Evolutionary conservation across 768 basidiomycete genomes (phyloP), one percentile per base, ranked within the genome.

Genomic region (Inosperma sp.): DNA sequence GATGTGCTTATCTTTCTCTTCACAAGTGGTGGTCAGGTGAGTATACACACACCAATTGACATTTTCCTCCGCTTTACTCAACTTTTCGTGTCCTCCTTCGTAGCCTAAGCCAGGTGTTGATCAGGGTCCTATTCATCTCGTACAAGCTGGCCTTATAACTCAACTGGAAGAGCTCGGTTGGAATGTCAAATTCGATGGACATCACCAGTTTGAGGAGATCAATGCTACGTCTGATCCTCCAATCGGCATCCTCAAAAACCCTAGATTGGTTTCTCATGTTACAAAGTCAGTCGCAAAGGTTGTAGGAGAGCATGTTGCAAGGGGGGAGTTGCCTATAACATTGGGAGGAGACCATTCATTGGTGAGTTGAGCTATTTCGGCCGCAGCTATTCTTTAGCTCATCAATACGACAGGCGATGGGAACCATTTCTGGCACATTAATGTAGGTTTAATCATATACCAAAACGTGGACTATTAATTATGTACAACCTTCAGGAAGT

Each of bases 261-360:
- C 95, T 8, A 72, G 89, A 19, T 68, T 92, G 30, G 95, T 98
- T 29, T 88, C 88, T 21, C 77, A 78, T 13, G 94, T 97, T 35
- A 83, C 81, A 56, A 66, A 92, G 65, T 79, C 84, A 36, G 85
- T 98, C 30, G 83, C 88, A n/a, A 68, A 77, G 29, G 82, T 71
- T 26, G 87, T 98, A n/a, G 81, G 81, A 10, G 77, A 63, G 2
- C 88, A 93, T 67, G 83, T 81, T 21, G 78, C 78, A 69, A 81
- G 82, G 47, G 93, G 95, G 2, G 78, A 83, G 60, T 72, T 99
- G 19, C 88, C 93, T 7, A 72, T 99, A 10, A 97, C 93, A 2
- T 74, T 98, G 6, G 96, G 96, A 9, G 96, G 96, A 10, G 96
- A 99, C 63, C 96, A 99, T 69, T 94, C 92, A 50, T 72, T 98